A percentile compares a stretch with the other conserved stretches of the same genome.
Evolutionary conservation across 1,139 yeast genomes (phyloP).

Genomic region (Tardiomyces depauwii): DNA sequence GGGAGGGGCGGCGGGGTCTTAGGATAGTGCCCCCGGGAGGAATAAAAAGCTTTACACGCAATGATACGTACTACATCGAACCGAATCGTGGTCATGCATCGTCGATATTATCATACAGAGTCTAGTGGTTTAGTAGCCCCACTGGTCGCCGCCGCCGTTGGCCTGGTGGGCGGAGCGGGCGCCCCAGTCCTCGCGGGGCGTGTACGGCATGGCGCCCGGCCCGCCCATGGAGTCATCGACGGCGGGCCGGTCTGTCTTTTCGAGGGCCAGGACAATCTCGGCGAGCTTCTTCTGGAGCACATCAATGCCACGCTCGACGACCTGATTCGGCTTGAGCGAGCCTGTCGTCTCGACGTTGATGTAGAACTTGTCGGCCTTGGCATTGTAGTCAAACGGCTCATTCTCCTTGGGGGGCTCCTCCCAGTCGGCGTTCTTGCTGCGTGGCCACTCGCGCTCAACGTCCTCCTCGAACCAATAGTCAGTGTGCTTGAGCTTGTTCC

Average conservation of each 20-base stretch:
- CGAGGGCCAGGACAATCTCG: constrained; percentile 72
- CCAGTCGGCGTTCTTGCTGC: constrained; percentile 78
- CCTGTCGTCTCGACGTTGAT: constrained; percentile 91
- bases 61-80: no score
- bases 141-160: neutral
- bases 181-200: constrained; percentile 1
- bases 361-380: constrained; percentile 72
- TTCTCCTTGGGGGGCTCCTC: constrained; percentile 92
- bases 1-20: no score
- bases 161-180: neutral
- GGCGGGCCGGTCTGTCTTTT: constrained; percentile 23
- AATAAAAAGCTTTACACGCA: no score
- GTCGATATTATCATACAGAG: neutral
- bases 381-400: constrained; percentile 75
- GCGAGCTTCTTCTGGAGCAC: constrained; percentile 88
- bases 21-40: no score
- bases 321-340: constrained; percentile 77
- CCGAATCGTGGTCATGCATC: neutral
- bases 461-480: constrained; percentile 94
- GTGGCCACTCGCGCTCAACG: constrained; percentile 89
- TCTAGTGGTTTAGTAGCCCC: neutral
- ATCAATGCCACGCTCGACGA: constrained; percentile 69
- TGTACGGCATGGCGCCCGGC: neutral
- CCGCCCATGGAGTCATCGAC: neutral
- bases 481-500: constrained; percentile 93